Conservation (phyloP, 495 filamentous ascomycete genomes). For the Penicillium macrosclerotiorum region DNA sequence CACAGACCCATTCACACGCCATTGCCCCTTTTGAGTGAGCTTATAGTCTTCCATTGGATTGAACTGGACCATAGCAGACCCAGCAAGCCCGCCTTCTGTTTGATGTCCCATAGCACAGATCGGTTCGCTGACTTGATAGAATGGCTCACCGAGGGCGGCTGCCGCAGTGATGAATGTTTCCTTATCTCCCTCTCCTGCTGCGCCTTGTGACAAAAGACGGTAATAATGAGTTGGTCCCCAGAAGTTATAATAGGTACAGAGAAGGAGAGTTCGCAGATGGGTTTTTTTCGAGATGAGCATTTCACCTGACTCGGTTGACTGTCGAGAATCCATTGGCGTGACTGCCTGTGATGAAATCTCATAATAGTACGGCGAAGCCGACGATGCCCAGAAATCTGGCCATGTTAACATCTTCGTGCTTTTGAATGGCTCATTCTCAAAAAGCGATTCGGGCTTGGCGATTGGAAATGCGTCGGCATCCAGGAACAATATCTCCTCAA, state of each 20-base stretch:
- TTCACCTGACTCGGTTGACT: constrained; percentile 53
- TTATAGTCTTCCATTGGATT: constrained; percentile 40
- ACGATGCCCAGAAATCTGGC: constrained; percentile 56
- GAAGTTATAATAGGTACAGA: constrained; percentile 59
- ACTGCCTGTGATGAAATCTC: constrained; percentile 42
- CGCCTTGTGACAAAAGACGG: constrained; percentile 50
- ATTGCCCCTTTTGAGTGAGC: constrained; percentile 19
- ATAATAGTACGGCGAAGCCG: constrained; percentile 46
- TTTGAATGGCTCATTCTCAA: constrained; percentile 44
- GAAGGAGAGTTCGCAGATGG: constrained; percentile 47
- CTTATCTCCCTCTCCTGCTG: constrained; percentile 56
- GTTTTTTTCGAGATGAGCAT: constrained; percentile 49
- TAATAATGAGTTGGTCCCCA: constrained; percentile 55
- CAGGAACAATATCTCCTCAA: constrained; percentile 54
- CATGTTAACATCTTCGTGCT: constrained; percentile 48
- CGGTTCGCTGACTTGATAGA: constrained; percentile 66
- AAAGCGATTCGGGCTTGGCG: constrained; percentile 43
- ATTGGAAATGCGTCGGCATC: constrained; percentile 53
- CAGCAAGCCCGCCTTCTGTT: constrained; percentile 10
- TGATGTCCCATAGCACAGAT: constrained; percentile 14
- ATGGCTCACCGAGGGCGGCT: constrained; percentile 38
- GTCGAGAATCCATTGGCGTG: constrained; percentile 23
- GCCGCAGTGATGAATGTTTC: constrained; percentile 56
- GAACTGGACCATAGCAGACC: constrained; percentile 41
- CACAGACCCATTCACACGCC: constrained; percentile 19